These are phyloP conservation scores for Didymella exigua DNA, from an alignment of 2,329 filamentous ascomycete species.

Conservation along the genomic window DNA sequence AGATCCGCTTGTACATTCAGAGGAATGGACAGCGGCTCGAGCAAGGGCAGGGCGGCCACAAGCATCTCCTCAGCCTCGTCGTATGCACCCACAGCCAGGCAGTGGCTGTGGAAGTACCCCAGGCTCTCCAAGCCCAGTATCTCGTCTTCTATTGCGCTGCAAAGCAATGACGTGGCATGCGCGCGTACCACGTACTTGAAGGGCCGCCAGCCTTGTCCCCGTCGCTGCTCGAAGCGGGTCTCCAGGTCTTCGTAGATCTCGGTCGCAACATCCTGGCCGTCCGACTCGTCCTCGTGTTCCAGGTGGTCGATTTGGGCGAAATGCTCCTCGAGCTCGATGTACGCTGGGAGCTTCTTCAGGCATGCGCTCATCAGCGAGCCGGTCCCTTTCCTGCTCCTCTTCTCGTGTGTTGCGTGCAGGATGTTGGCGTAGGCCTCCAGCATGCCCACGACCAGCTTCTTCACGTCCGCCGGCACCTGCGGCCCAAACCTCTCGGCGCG, in stretches of 20 bases:
- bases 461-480: conserved; percentile 32
- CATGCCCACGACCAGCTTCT: conserved; percentile 39
- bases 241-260: conserved; percentile 52
- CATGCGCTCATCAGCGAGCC: conserved; percentile 48
- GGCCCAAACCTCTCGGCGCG: conserved; percentile 27
- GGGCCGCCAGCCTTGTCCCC: conserved; percentile 46
- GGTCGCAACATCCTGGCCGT: conserved; percentile 43
- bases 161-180: conserved; percentile 48
- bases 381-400: conserved; percentile 40
- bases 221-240: conserved; percentile 38
- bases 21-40: conserved; percentile 35
- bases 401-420: conserved; percentile 38
- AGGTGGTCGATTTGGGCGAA: conserved; percentile 42
- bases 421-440: conserved; percentile 44
- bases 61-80: conserved; percentile 46
- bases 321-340: conserved; percentile 49
- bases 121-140: conserved; percentile 35
- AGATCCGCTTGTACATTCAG: conserved; percentile 34
- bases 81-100: conserved; percentile 38
- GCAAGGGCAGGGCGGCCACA: conserved; percentile 30
- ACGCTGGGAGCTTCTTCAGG: conserved; percentile 48
- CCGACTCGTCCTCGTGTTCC: conserved; percentile 36
- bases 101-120: conserved; percentile 37
- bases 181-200: conserved; percentile 51
- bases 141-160: conserved; percentile 44